Evolutionary conservation across 805 yeast species (phyloP).

Genomic region (Clavispora carvajalis): DNA sequence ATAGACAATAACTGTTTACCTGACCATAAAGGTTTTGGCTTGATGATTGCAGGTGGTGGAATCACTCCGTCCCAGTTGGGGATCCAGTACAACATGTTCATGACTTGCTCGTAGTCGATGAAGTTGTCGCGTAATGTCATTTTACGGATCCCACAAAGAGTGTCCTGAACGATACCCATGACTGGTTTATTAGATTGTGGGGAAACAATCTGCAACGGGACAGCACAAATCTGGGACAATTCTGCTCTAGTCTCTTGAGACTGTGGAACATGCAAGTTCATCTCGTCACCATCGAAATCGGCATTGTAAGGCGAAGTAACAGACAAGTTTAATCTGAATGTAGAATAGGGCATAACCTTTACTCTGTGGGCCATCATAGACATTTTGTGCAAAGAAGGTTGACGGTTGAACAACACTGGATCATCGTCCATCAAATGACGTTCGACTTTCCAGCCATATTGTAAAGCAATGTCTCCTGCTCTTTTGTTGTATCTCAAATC

Average conservation of each 20-base stretch:
- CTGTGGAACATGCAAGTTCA: slow-evolving; percentile 99
- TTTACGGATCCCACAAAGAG: slow-evolving; percentile 94
- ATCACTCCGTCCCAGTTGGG: slow-evolving; percentile 98
- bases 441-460: slow-evolving; percentile 99
- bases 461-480: slow-evolving; percentile 96
- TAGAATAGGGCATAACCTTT: slow-evolving; percentile 97
- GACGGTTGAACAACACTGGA: slow-evolving; percentile 97
- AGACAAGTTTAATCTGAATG: slow-evolving; percentile 92
- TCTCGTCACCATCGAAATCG: slow-evolving; percentile 99
- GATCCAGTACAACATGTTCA: slow-evolving; percentile 96
- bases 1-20: slow-evolving; percentile 92
- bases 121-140: slow-evolving; percentile 89
- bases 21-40: slow-evolving; percentile 95
- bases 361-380: slow-evolving; percentile 99
- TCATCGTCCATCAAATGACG: slow-evolving; percentile 97
- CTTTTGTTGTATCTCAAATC: slow-evolving; percentile 95
- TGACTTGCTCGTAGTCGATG: slow-evolving; percentile 86
- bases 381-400: slow-evolving; percentile 98
- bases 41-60: slow-evolving; percentile 89
- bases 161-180: slow-evolving; percentile 99
- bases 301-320: slow-evolving; percentile 99
- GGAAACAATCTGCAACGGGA: slow-evolving; percentile 94
- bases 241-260: slow-evolving; percentile 98
- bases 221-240: slow-evolving; percentile 90
- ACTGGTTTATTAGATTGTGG: slow-evolving; percentile 99